Evolutionary conservation across 2,329 filamentous ascomycete genomes (phyloP).

Genomic region (Colletotrichum sp.): DNA sequence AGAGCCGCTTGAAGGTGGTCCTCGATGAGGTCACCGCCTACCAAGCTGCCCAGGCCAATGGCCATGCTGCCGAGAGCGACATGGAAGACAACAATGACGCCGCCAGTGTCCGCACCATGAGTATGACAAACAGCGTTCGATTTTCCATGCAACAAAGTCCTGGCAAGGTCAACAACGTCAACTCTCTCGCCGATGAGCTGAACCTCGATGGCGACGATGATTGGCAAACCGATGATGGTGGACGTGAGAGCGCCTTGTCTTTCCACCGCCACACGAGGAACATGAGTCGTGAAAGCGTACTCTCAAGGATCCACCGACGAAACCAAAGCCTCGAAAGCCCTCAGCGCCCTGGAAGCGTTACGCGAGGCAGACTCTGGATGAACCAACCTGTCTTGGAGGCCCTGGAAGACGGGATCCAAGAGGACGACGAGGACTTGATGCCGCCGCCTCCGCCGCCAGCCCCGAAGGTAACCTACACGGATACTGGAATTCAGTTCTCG

Average conservation of each 20-base stretch:
- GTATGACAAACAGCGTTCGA: constrained; percentile 73
- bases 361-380: constrained; percentile 56
- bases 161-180: constrained; percentile 61
- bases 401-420: constrained; percentile 56
- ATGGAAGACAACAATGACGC: constrained; percentile 73
- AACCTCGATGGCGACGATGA: constrained; percentile 83
- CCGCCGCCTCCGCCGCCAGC: constrained; percentile 28
- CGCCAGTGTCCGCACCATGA: constrained; percentile 76
- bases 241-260: constrained; percentile 67
- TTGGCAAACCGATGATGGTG: constrained; percentile 73
- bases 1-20: constrained; percentile 82
- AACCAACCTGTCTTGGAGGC: constrained; percentile 62
- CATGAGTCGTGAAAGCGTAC: constrained; percentile 62
- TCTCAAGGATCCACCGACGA: constrained; percentile 55
- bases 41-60: constrained; percentile 59
- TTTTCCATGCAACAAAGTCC: constrained; percentile 70
- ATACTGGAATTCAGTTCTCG: constrained; percentile 82
- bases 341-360: constrained; percentile 59
- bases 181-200: constrained; percentile 90
- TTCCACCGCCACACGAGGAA: constrained; percentile 55
- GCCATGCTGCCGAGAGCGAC: constrained; percentile 56
- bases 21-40: constrained; percentile 84
- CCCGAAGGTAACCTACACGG: constrained; percentile 64
- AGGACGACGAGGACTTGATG: constrained; percentile 49
- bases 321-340: constrained; percentile 66